These are phyloP conservation scores for Spirogloea muscicola DNA, from an alignment of 139 green algal species.

Conservation along the genomic window DNA sequence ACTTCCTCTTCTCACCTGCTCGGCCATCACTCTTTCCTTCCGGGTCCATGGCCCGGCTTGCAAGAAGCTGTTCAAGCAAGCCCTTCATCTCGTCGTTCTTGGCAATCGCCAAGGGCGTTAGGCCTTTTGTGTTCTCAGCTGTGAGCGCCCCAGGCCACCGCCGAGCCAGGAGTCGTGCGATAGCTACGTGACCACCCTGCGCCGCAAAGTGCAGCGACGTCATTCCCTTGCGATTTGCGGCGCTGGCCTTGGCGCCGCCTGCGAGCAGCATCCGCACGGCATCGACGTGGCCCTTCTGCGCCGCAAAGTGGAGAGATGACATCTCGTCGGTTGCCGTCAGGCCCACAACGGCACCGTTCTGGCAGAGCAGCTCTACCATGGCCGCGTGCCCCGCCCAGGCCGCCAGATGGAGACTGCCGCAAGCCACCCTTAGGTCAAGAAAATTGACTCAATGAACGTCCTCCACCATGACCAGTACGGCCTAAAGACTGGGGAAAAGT, in stretches of 20 bases:
- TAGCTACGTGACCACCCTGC: conserved; percentile 15
- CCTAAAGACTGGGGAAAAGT: too few relatives aligned
- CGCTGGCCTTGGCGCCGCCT: conserved; percentile 32
- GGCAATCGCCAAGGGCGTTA: neutral
- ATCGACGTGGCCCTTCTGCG: conserved; percentile 43
- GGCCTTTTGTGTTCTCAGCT: conserved; percentile 11
- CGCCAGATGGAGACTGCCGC: conserved; percentile 44
- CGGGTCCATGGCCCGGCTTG: too few relatives aligned
- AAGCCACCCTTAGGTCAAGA: neutral
- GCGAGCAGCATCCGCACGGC: conserved; percentile 27
- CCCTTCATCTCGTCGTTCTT: conserved; percentile 17
- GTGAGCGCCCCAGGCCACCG: neutral
- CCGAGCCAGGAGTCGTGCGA: conserved; percentile 11
- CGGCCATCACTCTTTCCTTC: too few relatives aligned
- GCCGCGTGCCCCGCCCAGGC: conserved; percentile 45
- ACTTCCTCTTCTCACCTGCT: too few relatives aligned
- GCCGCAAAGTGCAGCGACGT: conserved; percentile 46
- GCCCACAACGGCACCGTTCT: conserved; percentile 20
- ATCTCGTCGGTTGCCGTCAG: conserved; percentile 36
- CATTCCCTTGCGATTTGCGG: conserved; percentile 36
- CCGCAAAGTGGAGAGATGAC: conserved; percentile 44
- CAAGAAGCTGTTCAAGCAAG: conserved; percentile 8
- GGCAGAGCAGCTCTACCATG: conserved; percentile 40
- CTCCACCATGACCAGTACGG: too few relatives aligned
- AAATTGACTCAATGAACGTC: too few relatives aligned